These are phyloP conservation scores for Acanthamoeba sp. DNA, from an alignment of 208 protist genomes.

Conservation along the genomic window DNA sequence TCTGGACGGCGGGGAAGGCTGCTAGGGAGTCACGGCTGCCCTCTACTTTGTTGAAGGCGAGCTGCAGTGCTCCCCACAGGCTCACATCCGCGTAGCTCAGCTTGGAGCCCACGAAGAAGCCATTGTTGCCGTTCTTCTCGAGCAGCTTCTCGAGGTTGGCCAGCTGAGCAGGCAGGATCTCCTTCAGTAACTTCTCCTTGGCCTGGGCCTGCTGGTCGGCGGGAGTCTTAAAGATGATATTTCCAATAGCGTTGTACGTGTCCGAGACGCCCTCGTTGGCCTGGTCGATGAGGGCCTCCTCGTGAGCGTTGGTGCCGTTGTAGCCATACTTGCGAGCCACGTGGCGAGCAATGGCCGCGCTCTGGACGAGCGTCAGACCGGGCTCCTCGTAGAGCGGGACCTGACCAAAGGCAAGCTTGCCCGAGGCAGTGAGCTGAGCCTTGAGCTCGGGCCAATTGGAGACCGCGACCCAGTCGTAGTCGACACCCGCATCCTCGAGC, in stretches of 20 bases:
- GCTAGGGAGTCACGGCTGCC: background rate
- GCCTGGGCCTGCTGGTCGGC: background rate
- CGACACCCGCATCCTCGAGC: conserved; percentile 1
- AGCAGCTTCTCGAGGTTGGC: background rate
- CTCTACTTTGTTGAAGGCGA: background rate
- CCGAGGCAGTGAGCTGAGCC: background rate
- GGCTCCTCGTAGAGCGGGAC: conserved; percentile 55
- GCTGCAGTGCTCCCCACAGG: background rate
- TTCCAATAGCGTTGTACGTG: background rate
- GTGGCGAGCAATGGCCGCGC: conserved; percentile 2
- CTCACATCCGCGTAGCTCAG: conserved; percentile 16
- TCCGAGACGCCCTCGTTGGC: conserved; percentile 20
- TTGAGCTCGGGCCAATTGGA: conserved; percentile 22
- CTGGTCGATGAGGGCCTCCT: conserved; percentile 48
- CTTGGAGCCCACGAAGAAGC: conserved; percentile 61
- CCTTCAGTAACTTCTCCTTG: background rate
- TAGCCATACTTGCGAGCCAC: conserved; percentile 44
- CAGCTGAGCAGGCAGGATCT: background rate
- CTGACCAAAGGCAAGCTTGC: conserved; percentile 51
- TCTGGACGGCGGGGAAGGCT: background rate
- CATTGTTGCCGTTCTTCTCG: conserved; percentile 57
- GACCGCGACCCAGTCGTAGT: conserved; percentile 26
- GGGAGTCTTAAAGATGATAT: background rate
- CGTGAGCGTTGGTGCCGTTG: background rate
- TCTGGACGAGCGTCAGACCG: conserved; percentile 31